These are phyloP conservation scores for Sequoia sempervirens DNA, from an alignment of 75 land plant species.

Conservation along the genomic window DNA sequence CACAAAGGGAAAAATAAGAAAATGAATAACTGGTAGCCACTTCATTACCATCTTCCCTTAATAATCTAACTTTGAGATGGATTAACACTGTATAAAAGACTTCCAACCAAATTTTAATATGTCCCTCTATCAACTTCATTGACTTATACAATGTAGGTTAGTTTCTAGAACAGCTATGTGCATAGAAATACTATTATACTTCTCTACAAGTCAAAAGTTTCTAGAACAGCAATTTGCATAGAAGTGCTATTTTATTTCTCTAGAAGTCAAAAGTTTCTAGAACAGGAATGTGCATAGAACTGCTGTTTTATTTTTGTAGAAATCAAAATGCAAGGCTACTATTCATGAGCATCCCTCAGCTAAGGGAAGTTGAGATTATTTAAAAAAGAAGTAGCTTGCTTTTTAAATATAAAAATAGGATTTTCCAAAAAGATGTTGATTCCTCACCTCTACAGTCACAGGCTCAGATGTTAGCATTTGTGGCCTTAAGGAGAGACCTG, in stretches of 20 bases:
- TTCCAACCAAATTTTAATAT: background rate
- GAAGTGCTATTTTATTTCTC: background rate
- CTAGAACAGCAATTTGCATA: background rate
- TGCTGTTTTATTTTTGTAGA: no score
- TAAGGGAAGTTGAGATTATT: background rate
- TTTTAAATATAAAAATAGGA: no score
- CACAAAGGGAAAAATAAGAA: background rate
- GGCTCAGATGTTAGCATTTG: background rate
- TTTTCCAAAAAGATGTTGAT: background rate
- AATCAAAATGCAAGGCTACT: background rate
- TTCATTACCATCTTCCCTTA: background rate
- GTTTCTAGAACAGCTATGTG: background rate
- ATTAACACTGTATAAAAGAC: background rate
- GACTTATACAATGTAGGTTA: background rate
- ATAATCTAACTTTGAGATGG: background rate
- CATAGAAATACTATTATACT: background rate
- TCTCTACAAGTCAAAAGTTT: background rate
- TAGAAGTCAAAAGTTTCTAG: background rate
- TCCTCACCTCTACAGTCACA: background rate
- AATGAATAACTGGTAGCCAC: background rate
- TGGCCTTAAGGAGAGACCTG: background rate
- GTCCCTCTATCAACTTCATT: background rate
- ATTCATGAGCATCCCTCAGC: background rate
- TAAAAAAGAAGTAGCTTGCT: no score
- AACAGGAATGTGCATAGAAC: background rate